Evolutionary conservation across 2,329 filamentous ascomycete species (phyloP), one percentile per base, ranked within the genome.

Genomic region (Aureobasidium pullulans): DNA sequence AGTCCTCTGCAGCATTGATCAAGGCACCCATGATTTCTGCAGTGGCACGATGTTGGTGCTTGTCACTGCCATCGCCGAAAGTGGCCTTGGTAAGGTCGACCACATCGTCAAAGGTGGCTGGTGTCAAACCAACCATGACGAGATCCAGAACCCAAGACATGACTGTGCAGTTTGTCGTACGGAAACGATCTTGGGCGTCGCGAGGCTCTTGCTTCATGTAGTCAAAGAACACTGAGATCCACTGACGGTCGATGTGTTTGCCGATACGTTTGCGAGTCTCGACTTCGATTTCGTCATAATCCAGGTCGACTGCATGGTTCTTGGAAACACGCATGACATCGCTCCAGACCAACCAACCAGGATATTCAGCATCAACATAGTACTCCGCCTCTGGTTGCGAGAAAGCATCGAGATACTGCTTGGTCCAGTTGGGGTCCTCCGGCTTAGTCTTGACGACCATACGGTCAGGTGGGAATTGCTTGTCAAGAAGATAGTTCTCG

Each of bases 151-250:
- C 84, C 69, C 96, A 90, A 69, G 93, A 89, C 40, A 99, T 78
- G 65, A 96, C 82, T 72, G 95, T 88, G 0, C 90, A 88, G 68
- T 88, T 92, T 36, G 87, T 86, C 81, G 96, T 92, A 58, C 92
- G 84, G 77, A 99, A 97, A 57, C 93, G 84, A 71, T 99, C 93
- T 4, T 81, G 82, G 0, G 84, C 75, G 70, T 97, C 93, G 46
- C 93, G 85, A 2, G 94, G 93, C 72, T 97, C 93, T 73, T 97
- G 94, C 76, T 96, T 97, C 76, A 97, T 82, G 70, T 93, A 97
- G 28, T 86, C 88, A 68, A 99, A 99, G 73, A 87, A 93, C 53
- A 87, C 87, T 44, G 83, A 83, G 65, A 96, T 86, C 95, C 94
- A 99, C 31, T 90, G 83, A 50, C 85, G 85, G 61, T 89, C 90